These are phyloP conservation scores for Mycena olivaceomarginata DNA, from an alignment of 768 basidiomycete species.

Conservation along the genomic window DNA sequence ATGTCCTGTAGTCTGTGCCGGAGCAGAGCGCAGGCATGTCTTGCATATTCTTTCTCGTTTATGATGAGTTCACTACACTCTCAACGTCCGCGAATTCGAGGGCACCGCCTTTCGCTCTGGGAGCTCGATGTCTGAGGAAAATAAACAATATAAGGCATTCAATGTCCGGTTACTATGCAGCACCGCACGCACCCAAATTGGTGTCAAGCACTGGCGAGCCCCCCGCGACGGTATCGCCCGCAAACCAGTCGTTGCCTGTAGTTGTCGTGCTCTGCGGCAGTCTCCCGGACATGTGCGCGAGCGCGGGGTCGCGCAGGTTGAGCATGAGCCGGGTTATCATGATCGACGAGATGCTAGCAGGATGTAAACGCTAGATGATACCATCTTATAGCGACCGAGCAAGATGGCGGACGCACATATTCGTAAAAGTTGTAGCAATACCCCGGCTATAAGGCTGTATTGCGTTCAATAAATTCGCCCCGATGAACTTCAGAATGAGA, in stretches of 20 bases:
- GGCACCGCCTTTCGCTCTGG: background rate
- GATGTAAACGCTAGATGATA: background rate
- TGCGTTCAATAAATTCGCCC: background rate
- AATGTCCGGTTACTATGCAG: background rate
- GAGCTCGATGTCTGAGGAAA: background rate
- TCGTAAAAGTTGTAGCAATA: constrained; percentile 21
- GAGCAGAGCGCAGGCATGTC: no score
- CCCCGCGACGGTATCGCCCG: background rate
- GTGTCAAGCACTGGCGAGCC: constrained; percentile 8
- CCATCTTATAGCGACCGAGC: background rate
- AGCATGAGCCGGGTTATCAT: constrained; percentile 39
- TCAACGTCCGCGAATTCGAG: background rate
- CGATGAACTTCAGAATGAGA: background rate
- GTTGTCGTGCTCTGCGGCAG: no score
- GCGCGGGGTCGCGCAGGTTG: constrained; percentile 36
- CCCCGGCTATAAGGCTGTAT: constrained; percentile 22
- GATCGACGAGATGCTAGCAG: constrained; percentile 24
- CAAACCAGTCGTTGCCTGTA: no score
- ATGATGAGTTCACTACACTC: background rate
- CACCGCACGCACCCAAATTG: background rate
- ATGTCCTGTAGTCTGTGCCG: no score
- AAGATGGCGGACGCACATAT: constrained; percentile 20
- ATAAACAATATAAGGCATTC: background rate
- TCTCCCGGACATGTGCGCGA: background rate
- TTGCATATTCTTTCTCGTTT: no score